Evolutionary conservation across 352 stramenopile genomes (phyloP).

Genomic region (Pythium rhizo-oryzae): DNA sequence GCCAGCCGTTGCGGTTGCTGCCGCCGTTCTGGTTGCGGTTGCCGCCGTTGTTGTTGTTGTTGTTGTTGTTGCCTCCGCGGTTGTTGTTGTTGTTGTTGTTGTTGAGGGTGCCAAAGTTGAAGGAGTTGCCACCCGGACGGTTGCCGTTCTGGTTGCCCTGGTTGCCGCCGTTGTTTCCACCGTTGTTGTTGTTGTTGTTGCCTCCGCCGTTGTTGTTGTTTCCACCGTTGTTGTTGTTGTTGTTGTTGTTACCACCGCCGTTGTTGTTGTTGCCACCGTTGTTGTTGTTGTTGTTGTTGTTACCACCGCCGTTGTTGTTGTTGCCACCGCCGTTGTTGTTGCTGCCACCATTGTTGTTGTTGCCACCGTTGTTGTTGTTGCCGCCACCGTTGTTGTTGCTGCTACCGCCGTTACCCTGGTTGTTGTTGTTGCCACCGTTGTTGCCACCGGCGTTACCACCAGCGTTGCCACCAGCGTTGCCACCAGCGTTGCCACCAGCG

Average conservation of each 20-base stretch:
- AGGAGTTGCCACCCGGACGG: neutral
- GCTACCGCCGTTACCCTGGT: slow-evolving; percentile 2
- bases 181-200: slow-evolving; percentile 3
- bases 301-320: slow-evolving; percentile 1
- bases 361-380: neutral
- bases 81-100: slow-evolving; percentile 19
- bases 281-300: slow-evolving; percentile 6
- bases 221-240: too few species aligned
- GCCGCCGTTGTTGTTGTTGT: slow-evolving; percentile 15
- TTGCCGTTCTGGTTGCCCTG: slow-evolving; percentile 2
- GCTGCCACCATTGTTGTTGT: too few species aligned
- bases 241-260: neutral
- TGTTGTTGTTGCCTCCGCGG: slow-evolving; percentile 10
- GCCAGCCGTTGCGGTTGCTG: slow-evolving; percentile 4
- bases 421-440: neutral
- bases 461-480: slow-evolving; percentile 2
- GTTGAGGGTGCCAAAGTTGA: slow-evolving; percentile 5
- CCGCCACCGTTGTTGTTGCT: slow-evolving; percentile 4
- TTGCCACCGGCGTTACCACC: slow-evolving; percentile 4
- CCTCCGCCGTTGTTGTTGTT: too few species aligned
- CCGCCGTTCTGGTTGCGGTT: neutral
- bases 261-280: slow-evolving; percentile 4
- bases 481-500: slow-evolving; percentile 3
- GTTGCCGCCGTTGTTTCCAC: slow-evolving; percentile 2
- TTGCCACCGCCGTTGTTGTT: too few species aligned